A percentile compares a stretch with the other conserved stretches of the same genome.
These are phyloP conservation scores for Scutellaria minor DNA, from an alignment of 257 asterid species.

Conservation along the genomic window DNA sequence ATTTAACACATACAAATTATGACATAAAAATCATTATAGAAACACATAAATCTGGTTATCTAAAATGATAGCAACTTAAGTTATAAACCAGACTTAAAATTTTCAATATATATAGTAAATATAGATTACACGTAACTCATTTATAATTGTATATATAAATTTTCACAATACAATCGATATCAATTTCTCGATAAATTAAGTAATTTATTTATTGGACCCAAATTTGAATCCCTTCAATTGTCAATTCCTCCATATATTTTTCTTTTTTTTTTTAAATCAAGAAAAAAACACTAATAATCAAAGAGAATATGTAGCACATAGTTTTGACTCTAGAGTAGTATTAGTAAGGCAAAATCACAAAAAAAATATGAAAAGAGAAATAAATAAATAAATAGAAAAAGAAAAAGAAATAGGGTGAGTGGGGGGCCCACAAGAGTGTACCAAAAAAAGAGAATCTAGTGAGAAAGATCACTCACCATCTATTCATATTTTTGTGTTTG, in stretches of 20 bases:
- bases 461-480: slow-evolving; percentile 49
- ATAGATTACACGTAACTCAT: too few species aligned
- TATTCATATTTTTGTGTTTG: slow-evolving; percentile 28
- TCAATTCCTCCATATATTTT: neutral
- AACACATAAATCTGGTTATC: too few species aligned
- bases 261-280: too few species aligned
- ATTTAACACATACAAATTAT: neutral
- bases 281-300: neutral
- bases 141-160: too few species aligned
- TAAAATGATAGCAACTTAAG: too few species aligned
- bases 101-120: too few species aligned
- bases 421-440: slow-evolving; percentile 39
- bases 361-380: neutral
- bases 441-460: slow-evolving; percentile 53
- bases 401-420: neutral
- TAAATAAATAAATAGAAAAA: neutral
- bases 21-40: too few species aligned
- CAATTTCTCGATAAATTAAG: too few species aligned
- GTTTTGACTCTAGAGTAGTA: neutral
- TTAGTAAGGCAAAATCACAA: neutral
- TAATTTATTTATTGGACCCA: too few species aligned
- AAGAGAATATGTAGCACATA: neutral
- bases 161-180: too few species aligned
- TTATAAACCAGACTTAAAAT: too few species aligned
- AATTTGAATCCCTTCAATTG: neutral